phyloP scores from a whole-genome alignment of 306 rosid genomes.

The Comarum palustre region DNA sequence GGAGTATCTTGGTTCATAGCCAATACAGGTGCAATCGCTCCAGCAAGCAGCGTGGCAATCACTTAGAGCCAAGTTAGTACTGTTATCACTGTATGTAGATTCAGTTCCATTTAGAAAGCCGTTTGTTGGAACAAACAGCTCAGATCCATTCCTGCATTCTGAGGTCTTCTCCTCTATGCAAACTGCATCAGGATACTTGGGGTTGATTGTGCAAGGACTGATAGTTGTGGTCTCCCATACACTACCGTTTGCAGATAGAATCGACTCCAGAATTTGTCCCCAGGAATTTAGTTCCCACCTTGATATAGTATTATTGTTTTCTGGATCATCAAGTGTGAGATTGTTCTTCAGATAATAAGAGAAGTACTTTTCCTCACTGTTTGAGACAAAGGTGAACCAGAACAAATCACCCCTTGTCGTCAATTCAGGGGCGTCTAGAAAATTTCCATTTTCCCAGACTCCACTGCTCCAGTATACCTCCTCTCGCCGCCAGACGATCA shows the following conservation, averaged over 20 bases:
- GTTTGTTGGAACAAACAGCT: slow-evolving; percentile 18
- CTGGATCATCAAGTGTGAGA: neutral
- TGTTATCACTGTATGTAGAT: slow-evolving; percentile 3
- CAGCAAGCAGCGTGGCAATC: slow-evolving; percentile 31
- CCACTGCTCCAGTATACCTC: slow-evolving; percentile 30
- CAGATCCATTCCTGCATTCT: slow-evolving; percentile 25
- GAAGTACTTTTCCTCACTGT: slow-evolving; percentile 24
- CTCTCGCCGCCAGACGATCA: slow-evolving; percentile 25
- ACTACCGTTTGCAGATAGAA: slow-evolving; percentile 5
- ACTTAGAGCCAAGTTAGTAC: slow-evolving; percentile 16
- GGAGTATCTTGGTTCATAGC: neutral
- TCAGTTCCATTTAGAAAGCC: slow-evolving; percentile 7
- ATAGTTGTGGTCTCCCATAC: slow-evolving; percentile 19
- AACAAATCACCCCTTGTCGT: slow-evolving; percentile 15
- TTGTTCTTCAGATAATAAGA: slow-evolving; percentile 14
- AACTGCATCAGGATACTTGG: slow-evolving; percentile 15
- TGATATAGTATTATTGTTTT: slow-evolving; percentile 15
- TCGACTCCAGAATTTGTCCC: slow-evolving; percentile 27
- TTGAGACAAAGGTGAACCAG: slow-evolving; percentile 29
- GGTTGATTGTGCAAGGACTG: slow-evolving; percentile 17
- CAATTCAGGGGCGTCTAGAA: slow-evolving; percentile 18
- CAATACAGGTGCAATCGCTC: slow-evolving; percentile 34
- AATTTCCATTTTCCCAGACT: slow-evolving; percentile 16
- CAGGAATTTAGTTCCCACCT: slow-evolving; percentile 32
- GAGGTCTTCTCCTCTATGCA: slow-evolving; percentile 23